phyloP scores from a whole-genome alignment of 805 yeast species.

The Cyberlindnera xylosilytica region DNA sequence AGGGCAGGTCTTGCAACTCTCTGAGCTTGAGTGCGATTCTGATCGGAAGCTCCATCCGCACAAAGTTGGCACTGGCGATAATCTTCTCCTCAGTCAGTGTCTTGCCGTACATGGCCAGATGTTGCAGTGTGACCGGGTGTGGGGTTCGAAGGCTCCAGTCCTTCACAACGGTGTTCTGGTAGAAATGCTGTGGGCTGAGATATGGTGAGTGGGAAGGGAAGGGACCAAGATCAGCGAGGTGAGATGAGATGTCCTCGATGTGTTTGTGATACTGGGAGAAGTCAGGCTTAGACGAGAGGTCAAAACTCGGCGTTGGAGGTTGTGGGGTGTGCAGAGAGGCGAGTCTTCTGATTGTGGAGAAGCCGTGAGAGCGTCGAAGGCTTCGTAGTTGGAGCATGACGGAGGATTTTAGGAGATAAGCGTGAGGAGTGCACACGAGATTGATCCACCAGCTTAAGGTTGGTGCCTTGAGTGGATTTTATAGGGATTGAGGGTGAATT shows the following conservation, averaged over 20 bases:
- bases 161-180: constrained; percentile 70
- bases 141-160: constrained; percentile 65
- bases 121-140: constrained; percentile 87
- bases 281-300: constrained; percentile 28
- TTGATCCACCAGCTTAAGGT: too few species aligned
- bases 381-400: background rate
- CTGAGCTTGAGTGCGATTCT: constrained; percentile 77
- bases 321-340: background rate
- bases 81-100: constrained; percentile 73
- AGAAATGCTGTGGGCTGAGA: constrained; percentile 73
- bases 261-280: constrained; percentile 34
- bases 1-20: constrained; percentile 80
- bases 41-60: constrained; percentile 77
- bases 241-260: constrained; percentile 30
- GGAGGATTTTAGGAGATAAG: background rate
- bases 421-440: too few species aligned
- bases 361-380: background rate
- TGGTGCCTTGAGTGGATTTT: too few species aligned
- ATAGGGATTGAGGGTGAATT: too few species aligned
- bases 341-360: background rate
- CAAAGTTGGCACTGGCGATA: constrained; percentile 83
- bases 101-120: constrained; percentile 86
- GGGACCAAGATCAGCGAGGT: constrained; percentile 37
- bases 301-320: constrained; percentile 1
- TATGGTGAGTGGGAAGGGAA: constrained; percentile 41